These are phyloP conservation scores for Penicillium polonicum DNA, from an alignment of 2,329 filamentous ascomycete species.

Conservation along the genomic window DNA sequence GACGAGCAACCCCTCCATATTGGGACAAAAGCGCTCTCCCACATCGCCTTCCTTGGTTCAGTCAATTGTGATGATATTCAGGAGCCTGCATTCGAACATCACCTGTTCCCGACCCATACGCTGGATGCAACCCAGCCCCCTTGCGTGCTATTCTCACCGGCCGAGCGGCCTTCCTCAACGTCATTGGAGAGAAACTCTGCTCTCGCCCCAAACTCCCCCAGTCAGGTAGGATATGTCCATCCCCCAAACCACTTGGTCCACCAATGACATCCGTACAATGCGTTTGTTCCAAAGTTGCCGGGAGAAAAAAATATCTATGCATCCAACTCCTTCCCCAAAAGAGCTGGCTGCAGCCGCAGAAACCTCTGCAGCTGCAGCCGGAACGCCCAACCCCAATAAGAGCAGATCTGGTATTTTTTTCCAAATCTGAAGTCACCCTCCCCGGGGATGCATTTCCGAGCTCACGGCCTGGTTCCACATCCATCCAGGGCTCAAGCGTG, in stretches of 20 bases:
- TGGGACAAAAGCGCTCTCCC: not conserved
- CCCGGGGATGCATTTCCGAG: not conserved
- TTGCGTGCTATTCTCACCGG: slow-evolving; percentile 20
- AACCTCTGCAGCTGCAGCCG: not conserved
- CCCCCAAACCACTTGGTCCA: not conserved
- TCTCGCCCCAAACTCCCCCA: slow-evolving; percentile 1
- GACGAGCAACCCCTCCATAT: not conserved
- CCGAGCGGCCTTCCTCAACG: not conserved
- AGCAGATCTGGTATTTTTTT: not conserved
- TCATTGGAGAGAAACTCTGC: slow-evolving; percentile 13
- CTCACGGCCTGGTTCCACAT: not conserved
- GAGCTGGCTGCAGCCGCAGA: not conserved
- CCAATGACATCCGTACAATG: not conserved
- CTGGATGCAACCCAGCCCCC: slow-evolving; percentile 13
- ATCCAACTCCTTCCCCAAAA: not conserved
- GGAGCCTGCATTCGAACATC: slow-evolving; percentile 7
- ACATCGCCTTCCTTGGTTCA: not conserved
- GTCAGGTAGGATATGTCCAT: not conserved
- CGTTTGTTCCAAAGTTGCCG: not conserved
- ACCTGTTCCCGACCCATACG: slow-evolving; percentile 15
- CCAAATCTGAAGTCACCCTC: not conserved
- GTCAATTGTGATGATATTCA: slow-evolving; percentile 8
- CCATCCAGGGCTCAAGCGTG: slow-evolving; percentile 11
- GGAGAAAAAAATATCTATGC: not conserved
- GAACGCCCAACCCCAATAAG: not conserved